Conservation (phyloP, 129 eudicot species). For the Lonicera japonica region DNA sequence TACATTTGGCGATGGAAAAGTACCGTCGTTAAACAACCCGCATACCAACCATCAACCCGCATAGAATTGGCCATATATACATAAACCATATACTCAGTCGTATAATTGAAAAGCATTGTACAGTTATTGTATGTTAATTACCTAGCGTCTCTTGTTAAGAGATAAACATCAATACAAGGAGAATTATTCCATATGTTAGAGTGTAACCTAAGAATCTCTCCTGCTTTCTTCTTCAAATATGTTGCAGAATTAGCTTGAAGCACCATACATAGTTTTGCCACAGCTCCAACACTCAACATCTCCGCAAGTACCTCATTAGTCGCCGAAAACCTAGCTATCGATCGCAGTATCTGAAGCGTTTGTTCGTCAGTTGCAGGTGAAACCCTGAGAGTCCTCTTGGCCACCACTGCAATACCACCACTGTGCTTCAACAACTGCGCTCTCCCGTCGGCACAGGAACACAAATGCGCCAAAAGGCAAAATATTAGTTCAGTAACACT, state of each 20-base stretch:
- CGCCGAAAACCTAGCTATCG: slow-evolving; percentile 6
- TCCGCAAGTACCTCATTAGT: slow-evolving; percentile 9
- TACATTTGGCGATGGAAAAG: no score
- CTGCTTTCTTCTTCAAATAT: slow-evolving; percentile 13
- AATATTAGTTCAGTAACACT: slow-evolving; percentile 5
- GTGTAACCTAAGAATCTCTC: slow-evolving; percentile 16
- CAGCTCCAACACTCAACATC: slow-evolving; percentile 24
- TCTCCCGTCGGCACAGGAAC: slow-evolving; percentile 22
- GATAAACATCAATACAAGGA: slow-evolving; percentile 21
- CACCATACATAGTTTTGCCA: slow-evolving; percentile 18
- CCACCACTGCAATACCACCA: slow-evolving; percentile 8
- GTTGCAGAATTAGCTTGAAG: slow-evolving; percentile 13
- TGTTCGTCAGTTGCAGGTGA: slow-evolving; percentile 15
- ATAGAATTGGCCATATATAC: no score
- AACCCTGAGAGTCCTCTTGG: slow-evolving; percentile 20
- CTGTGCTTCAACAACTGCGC: slow-evolving; percentile 9
- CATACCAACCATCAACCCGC: no score
- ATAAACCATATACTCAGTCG: no score
- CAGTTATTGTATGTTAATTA: not conserved
- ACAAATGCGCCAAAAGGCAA: slow-evolving; percentile 17
- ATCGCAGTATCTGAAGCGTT: slow-evolving; percentile 8
- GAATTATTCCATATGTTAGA: slow-evolving; percentile 18
- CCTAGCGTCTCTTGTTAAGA: slow-evolving; percentile 1
- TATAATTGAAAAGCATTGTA: no score
- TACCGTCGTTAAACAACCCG: no score